Base-by-base conservation (phyloP, 495 filamentous ascomycete genomes). In the Xylona heveae region DNA sequence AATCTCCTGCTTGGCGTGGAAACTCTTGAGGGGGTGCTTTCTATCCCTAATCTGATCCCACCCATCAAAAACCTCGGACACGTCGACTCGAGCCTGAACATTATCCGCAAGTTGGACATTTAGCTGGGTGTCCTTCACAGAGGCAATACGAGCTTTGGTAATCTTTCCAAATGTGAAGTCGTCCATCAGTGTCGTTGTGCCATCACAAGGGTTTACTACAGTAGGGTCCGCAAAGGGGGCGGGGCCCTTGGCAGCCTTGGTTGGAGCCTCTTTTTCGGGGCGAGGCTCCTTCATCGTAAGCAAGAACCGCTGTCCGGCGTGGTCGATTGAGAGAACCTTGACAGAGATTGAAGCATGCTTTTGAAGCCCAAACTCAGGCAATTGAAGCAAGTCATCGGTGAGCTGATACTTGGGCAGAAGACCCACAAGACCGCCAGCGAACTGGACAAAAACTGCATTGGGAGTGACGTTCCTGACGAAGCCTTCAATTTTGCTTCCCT, bases 41-140 rank as follows among this genome's bases (percentile, higher is more conserved):
- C 66, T 68, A 37, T 92, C 71, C 33, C 68, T 61, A 45, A 97
- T 81, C 20, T 81, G 72, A 19, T 88, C 77, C 72, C 75, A 92
- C 2, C 59, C 59, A 47, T 94, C 78, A 45, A 83, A 97, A 21
- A 83, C 45, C 43, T 93, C 80, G 7, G 85, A 88, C 0, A 85
- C 64, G 45, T 92, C 82, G 28, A 97, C 71, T 14, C 88, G 77
- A 14, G 85, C 88, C 48, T 85, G 79, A 22, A 94, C 59, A 43
- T 82, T 83, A 44, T 92, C 81, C 25, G 81, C 80, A 35, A 95
- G 61, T 37, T 74, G 68, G 13, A 95, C 80, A 42, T 94, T 93
- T 32, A 97, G 54, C 45, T 95, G 88, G 0, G 83, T 93, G 19
- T 69, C 70, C 49, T 88, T 92, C 39, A 91, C 52, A 6, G 79